These are phyloP conservation scores for Neostapfia colusana DNA, from an alignment of 176 grass and related monocot species.

Conservation along the genomic window DNA sequence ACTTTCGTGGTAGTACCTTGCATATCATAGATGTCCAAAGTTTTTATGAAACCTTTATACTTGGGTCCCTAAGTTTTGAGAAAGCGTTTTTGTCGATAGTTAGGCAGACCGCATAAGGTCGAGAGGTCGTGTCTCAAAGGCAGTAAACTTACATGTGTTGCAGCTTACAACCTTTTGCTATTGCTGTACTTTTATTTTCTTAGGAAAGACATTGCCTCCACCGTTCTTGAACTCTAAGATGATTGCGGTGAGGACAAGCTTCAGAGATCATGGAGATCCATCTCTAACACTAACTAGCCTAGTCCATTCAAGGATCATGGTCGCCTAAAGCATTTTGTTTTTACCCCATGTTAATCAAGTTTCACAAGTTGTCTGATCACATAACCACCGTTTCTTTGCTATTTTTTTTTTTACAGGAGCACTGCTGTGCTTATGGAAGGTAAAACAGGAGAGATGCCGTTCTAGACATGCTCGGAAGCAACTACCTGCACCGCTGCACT, in stretches of 20 bases:
- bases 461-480: slow-evolving; percentile 11
- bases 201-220: neutral
- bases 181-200: neutral
- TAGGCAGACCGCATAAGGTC: neutral
- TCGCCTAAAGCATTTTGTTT: slow-evolving; percentile 24
- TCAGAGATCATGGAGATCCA: neutral
- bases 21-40: neutral
- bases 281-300: neutral
- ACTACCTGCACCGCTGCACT: slow-evolving; percentile 27
- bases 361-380: neutral
- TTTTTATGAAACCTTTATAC: neutral
- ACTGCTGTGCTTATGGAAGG: slow-evolving; percentile 27
- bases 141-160: neutral
- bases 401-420: neutral
- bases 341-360: slow-evolving; percentile 8
- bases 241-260: slow-evolving; percentile 9
- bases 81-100: neutral
- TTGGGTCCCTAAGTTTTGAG: neutral
- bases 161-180: neutral
- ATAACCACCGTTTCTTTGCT: neutral
- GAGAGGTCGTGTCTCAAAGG: neutral
- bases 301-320: neutral
- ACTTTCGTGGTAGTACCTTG: neutral
- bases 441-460: neutral
- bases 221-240: slow-evolving; percentile 2